Base-by-base conservation (phyloP, 2,329 filamentous ascomycete genomes). In the Xylaria sp. region DNA sequence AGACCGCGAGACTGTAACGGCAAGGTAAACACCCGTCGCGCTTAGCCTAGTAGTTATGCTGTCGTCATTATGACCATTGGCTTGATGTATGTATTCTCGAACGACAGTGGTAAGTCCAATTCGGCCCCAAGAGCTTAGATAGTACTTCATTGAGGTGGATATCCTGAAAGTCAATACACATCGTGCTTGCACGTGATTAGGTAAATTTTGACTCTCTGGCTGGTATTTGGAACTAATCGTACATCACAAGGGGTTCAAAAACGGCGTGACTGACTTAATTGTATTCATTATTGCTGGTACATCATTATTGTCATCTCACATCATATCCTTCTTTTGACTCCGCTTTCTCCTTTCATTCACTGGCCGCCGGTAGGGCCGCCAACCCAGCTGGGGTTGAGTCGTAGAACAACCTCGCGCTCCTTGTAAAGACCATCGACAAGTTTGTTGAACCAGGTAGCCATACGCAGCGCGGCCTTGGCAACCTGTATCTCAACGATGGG, bases 391-490 rank as follows among this genome's bases (percentile, higher is more conserved):
- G 64, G 64, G 25, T 62, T 63, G 9, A 63, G 59, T 11, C 53
- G 37, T 4, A 63, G 52, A 31, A 67, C 29, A 3, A 67, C 64
- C 38, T 68, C 64, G 10, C 66, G 59, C 35, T 67, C 64, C 35
- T 62, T 63, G n/a, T 68, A 68, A 8, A 47, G 44, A 4, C 64
- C 66, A 11, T 67, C 66, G 17, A 61, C 58, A 9, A 68, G 58
- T 19, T 43, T 41, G 17, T 68, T 67, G 9, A 68, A 64, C 64
- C 64, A 68, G 8, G 64, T 67, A 21, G 66, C 66, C 65, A 69
- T 65, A 17, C 67, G 61, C 35, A 67, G 44, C 23, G 62, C 59
- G 0, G 65, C 64, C 59, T 69, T 69, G 6, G 67, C 67, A 2
- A 63, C 60, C 59, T 69, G 67, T 4, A 68, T 31, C 27, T 67